Base-by-base conservation (phyloP, 306 rosid species). In the Datisca glomerata region DNA sequence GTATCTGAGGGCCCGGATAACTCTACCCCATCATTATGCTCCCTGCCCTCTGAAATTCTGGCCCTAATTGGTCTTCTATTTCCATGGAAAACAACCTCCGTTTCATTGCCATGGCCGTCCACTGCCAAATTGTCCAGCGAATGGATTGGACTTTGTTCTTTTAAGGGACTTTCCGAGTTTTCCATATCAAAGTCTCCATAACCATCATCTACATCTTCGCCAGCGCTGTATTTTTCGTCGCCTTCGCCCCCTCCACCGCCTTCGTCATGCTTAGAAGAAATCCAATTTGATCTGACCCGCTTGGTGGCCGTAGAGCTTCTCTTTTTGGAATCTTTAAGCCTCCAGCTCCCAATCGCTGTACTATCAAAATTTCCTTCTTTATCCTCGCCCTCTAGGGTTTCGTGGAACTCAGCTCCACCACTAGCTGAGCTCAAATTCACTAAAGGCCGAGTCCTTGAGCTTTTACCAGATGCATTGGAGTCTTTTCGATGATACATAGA, bases 341-440 rank as follows among this genome's bases (percentile, higher is more conserved):
- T 89, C 98, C 98, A 80, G 72, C 93, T 75, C 5, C 93, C 93
- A 68, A 84, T 78, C 35, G 93, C 79, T 28, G 74, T 72, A 21
- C 63, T 48, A 7, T 89, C 97, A 21, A 79, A 58, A 69, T 81
- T 81, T 14, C 63, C 68, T 19, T 89, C 93, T 32, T 70, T 56
- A 3, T 70, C 80, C 4, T 77, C 71, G 7, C 34, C 54, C 0
- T 82, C 94, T 55, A 79, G 80, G 75, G 85, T 63, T 54, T 82
- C 82, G 40, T 42, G 64, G 42, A 60, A 54, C 33, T 75, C 91
- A 14, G 49, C 49, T 12, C 60, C 71, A 12, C 68, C 55, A 12
- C 55, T 55, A 12, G 38, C 52, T 6, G 93, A 72, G 62, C 64
- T 74, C 66, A 89, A 65, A 60, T 77, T 78, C 44, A 74, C 67